These are phyloP conservation scores for Vitis rotundifolia DNA, from an alignment of 164 flowering plant species.

Conservation along the genomic window DNA sequence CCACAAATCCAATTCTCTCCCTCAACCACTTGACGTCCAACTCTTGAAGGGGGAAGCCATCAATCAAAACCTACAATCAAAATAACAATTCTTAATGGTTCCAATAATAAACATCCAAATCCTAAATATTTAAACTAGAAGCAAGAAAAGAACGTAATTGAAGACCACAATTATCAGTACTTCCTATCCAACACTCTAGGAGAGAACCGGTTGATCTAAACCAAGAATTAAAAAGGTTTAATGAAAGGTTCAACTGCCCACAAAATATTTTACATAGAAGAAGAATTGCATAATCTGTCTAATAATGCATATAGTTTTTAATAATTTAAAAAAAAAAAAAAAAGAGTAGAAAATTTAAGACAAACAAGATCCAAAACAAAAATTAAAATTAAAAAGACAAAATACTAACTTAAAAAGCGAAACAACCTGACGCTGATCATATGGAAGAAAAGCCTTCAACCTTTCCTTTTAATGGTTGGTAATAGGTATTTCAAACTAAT, in stretches of 20 bases:
- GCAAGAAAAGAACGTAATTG: background rate
- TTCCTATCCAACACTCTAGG: background rate
- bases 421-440: no score
- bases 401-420: no score
- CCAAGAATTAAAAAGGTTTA: background rate
- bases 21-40: slow-evolving; percentile 85
- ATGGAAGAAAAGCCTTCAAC: no score
- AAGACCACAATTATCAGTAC: background rate
- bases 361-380: no score
- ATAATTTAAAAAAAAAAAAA: no score
- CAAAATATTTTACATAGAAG: background rate
- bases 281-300: no score
- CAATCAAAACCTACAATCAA: slow-evolving; percentile 63
- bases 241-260: background rate
- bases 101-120: background rate
- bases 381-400: no score
- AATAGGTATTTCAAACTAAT: no score
- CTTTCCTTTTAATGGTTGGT: no score
- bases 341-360: no score
- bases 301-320: no score
- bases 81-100: background rate
- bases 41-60: slow-evolving; percentile 71
- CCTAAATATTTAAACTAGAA: background rate
- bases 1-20: slow-evolving; percentile 81
- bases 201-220: background rate